These are phyloP conservation scores for Pyricularia sp. DNA, from an alignment of 2,329 filamentous ascomycete species.

Conservation along the genomic window DNA sequence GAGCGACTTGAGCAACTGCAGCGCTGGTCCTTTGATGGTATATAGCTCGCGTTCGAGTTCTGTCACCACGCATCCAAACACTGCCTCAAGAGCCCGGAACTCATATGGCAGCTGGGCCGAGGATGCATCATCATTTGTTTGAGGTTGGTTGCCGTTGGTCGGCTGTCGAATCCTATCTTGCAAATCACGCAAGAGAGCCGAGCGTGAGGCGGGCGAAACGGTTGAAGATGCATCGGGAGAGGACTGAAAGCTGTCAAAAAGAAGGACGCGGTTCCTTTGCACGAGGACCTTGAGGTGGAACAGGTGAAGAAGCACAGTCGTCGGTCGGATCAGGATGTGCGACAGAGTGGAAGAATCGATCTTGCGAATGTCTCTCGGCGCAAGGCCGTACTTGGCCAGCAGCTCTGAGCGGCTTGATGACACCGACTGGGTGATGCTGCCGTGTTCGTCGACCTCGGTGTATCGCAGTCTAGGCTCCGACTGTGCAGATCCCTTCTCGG, in stretches of 20 bases:
- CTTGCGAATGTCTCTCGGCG: slow-evolving; percentile 91
- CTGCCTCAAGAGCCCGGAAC: slow-evolving; percentile 89
- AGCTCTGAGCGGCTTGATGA: slow-evolving; percentile 96
- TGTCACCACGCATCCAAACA: slow-evolving; percentile 85
- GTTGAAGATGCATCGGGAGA: slow-evolving; percentile 28
- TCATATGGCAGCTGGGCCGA: slow-evolving; percentile 69
- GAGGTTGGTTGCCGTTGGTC: slow-evolving; percentile 39
- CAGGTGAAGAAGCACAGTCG: slow-evolving; percentile 88
- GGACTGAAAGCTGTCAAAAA: slow-evolving; percentile 93
- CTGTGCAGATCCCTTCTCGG: slow-evolving; percentile 35
- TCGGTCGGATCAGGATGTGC: slow-evolving; percentile 87
- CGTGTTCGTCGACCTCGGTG: slow-evolving; percentile 88
- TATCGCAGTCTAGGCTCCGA: slow-evolving; percentile 82
- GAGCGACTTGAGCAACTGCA: slow-evolving; percentile 77
- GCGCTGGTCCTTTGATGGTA: slow-evolving; percentile 83
- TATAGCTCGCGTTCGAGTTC: slow-evolving; percentile 93
- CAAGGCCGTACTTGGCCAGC: slow-evolving; percentile 88
- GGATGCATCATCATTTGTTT: not conserved
- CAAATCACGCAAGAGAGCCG: slow-evolving; percentile 94
- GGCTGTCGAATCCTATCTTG: slow-evolving; percentile 88
- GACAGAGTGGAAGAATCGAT: slow-evolving; percentile 95
- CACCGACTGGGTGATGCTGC: slow-evolving; percentile 84
- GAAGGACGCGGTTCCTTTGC: slow-evolving; percentile 81
- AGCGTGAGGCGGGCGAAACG: slow-evolving; percentile 73
- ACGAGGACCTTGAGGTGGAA: slow-evolving; percentile 92